Evolutionary conservation across 768 basidiomycete genomes (phyloP), one percentile per base, ranked within the genome.

Genomic region (Clitopilus hobsonii): DNA sequence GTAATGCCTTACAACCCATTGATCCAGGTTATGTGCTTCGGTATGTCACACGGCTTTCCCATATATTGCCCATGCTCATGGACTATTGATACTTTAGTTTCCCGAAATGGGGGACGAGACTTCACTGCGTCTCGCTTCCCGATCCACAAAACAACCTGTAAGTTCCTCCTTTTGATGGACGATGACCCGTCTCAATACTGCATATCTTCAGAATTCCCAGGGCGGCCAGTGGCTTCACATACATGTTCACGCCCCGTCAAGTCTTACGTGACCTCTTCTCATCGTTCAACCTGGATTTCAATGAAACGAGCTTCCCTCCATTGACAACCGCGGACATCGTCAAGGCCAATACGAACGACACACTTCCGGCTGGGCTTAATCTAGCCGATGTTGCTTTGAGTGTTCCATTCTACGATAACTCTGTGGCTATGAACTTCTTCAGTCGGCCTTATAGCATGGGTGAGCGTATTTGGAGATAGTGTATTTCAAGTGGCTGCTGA

Each of bases 51-150:
- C n/a, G n/a, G 23, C 8, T 52, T 20, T 24, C 13, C 45, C 16
- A 47, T 18, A 41, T n/a, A 11, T 6, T 22, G 30, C 51, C 30
- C 18, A 45, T 18, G n/a, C 11, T 45, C n/a, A n/a, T n/a, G n/a
- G n/a, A n/a, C n/a, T n/a, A n/a, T n/a, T n/a, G n/a, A n/a, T n/a
- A n/a, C 2, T 2, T 5, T 45, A 74, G 73, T 48, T 71, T 69
- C 56, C 71, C 74, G 14, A 62, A 69, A 54, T 76, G 75, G 75
- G 75, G 75, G 0, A 66, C 73, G 18, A 63, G 74, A 18, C 71
- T 70, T 4, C 68, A 66, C 29, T 77, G 75, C 56, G 54, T 59
- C 14, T 70, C 68, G 38, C 60, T 74, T 16, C 63, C 71, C 6
- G 60, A 71, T 41, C 56, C 61, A 1, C 32, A 60, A 3, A 54